Evolutionary conservation across 352 stramenopile species (phyloP).

Genomic region (Salisapilia sapeloensis): DNA sequence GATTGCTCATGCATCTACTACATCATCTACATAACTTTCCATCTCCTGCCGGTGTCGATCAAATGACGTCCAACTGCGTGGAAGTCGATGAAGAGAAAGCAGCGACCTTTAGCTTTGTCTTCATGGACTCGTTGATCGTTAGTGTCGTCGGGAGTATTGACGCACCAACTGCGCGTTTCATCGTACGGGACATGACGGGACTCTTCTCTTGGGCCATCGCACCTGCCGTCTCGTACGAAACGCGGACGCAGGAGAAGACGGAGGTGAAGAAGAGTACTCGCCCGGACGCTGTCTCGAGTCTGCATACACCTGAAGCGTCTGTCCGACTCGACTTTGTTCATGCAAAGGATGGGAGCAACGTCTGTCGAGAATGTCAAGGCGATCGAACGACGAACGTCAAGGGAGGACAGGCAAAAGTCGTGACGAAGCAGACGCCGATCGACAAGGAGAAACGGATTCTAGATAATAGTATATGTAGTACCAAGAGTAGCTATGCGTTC

Average conservation of each 20-base stretch:
- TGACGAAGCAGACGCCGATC: conserved; percentile 37
- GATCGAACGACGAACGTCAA: conserved; percentile 25
- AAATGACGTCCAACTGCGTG: conserved; percentile 67
- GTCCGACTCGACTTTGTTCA: conserved; percentile 48
- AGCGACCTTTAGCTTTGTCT: conserved; percentile 65
- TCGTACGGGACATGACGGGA: conserved; percentile 72
- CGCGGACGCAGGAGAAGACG: too few relatives aligned
- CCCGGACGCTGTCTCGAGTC: too few relatives aligned
- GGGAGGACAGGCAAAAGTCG: conserved; percentile 40
- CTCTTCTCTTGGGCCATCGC: conserved; percentile 76
- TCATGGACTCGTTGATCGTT: conserved; percentile 79
- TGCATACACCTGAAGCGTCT: conserved; percentile 21
- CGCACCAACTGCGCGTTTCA: conserved; percentile 52
- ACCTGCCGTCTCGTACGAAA: conserved; percentile 12
- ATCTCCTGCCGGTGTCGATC: conserved; percentile 63
- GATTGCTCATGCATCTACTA: conserved; percentile 69
- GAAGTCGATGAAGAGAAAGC: conserved; percentile 37
- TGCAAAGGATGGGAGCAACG: conserved; percentile 12
- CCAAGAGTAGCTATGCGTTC: conserved; percentile 60
- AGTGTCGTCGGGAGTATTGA: conserved; percentile 69
- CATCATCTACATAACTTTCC: conserved; percentile 78
- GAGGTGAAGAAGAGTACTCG: too few relatives aligned
- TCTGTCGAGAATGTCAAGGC: conserved; percentile 8
- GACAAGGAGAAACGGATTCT: conserved; percentile 39
- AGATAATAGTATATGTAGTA: conserved; percentile 41